Conservation (phyloP, 2,329 filamentous ascomycete species). For the Phaeosphaeriaceae sp. region DNA sequence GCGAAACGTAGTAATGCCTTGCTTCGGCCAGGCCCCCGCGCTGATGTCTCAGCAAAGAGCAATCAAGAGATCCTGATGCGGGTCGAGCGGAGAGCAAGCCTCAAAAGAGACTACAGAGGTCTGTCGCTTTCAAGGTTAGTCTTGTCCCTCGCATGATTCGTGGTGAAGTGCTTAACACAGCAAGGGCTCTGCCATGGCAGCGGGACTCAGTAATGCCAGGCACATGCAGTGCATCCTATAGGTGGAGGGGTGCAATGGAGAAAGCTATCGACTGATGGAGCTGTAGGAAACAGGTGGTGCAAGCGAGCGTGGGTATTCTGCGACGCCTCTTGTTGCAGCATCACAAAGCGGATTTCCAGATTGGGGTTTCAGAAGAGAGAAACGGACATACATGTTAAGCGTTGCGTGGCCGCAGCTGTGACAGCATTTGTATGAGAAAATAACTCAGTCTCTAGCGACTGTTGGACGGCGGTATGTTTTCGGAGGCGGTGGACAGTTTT, state of each 20-base stretch:
- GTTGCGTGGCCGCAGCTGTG: slow-evolving; percentile 43
- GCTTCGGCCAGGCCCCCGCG: slow-evolving; percentile 21
- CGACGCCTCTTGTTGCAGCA: slow-evolving; percentile 43
- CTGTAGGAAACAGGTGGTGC: slow-evolving; percentile 12
- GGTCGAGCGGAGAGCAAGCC: slow-evolving; percentile 4
- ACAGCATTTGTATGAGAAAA: slow-evolving; percentile 31
- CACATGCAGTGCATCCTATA: slow-evolving; percentile 12
- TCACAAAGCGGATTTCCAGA: slow-evolving; percentile 33
- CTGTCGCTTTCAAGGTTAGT: slow-evolving; percentile 36
- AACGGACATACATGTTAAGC: slow-evolving; percentile 52
- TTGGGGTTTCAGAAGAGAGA: slow-evolving; percentile 43
- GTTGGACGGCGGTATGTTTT: background rate
- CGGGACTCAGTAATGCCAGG: slow-evolving; percentile 25
- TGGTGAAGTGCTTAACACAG: slow-evolving; percentile 23
- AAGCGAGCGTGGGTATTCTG: slow-evolving; percentile 29
- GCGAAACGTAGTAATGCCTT: slow-evolving; percentile 37
- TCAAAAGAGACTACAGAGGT: slow-evolving; percentile 33
- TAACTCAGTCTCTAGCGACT: slow-evolving; percentile 4
- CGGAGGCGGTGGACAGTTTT: background rate
- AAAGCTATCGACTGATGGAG: slow-evolving; percentile 10
- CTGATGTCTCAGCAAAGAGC: slow-evolving; percentile 24
- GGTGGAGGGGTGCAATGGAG: slow-evolving; percentile 4
- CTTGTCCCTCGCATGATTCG: slow-evolving; percentile 35
- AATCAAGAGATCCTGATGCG: slow-evolving; percentile 18
- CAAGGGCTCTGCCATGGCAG: slow-evolving; percentile 24